Evolutionary conservation across 768 basidiomycete species (phyloP), one percentile per base, ranked within the genome.

Genomic region (Coprinopsis cinerea): DNA sequence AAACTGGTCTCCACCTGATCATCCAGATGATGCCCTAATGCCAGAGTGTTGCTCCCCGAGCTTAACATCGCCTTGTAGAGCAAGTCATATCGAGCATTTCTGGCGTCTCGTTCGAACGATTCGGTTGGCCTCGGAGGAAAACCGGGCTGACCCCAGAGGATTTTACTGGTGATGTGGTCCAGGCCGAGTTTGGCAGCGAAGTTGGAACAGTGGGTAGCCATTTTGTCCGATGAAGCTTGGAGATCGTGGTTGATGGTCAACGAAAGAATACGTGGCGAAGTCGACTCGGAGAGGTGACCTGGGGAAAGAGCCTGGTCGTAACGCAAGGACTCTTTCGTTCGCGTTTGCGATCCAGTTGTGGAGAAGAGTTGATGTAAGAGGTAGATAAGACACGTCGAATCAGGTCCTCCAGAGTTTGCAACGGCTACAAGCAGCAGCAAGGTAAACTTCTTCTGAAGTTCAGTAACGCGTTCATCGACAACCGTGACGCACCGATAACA

Each of bases 1-100:
- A 92, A 65, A 25, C 81, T 74, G 0, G 90, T 92, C 61, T 92
- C 90, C 9, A 91, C 75, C 60, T 92, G 88, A 60, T 92, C 90
- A 59, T 92, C 88, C 2, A 76, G 75, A 59, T 92, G 90, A 56
- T 92, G 90, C 0, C 78, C 90, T 43, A 83, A 74, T 0, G 83
- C 84, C 47, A 90, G 60, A 13, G 72, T 60, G 14, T 69, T 55
- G 2, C 72, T 62, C 1, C 69, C 57, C 0, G 62, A 51, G 1
- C 54, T 51, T 4, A 61, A 59, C 77, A 88, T 76, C 0, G 39
- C 47, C 18, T 63, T 45, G 51, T 65, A 61, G 25, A 69, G 55
- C 1, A 58, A 22, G n/a, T 37, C 32, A 55, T 82, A 82, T 18
- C 90, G 78, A 25, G 78, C 83, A 1, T 62, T 57, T 11, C 89